These are phyloP conservation scores for Diaporthe vexans DNA, from an alignment of 2,329 filamentous ascomycete genomes.

Conservation along the genomic window DNA sequence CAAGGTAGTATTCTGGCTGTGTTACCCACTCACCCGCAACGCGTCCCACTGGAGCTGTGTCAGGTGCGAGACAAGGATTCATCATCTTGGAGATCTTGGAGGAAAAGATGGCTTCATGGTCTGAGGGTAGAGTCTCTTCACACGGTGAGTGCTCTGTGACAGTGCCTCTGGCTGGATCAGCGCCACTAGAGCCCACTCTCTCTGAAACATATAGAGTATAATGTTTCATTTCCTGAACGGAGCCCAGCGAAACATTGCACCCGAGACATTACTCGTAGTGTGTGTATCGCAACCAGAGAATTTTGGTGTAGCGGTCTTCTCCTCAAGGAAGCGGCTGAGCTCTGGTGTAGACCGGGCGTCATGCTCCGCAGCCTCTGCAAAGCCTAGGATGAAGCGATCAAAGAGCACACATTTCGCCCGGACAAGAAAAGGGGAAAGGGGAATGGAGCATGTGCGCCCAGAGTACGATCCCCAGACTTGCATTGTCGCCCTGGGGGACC, in stretches of 20 bases:
- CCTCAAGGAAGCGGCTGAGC: not conserved
- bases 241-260: not conserved
- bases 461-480: not conserved
- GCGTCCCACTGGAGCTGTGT: constrained; percentile 21
- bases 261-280: constrained; percentile 19
- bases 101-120: not conserved
- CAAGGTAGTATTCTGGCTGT: constrained; percentile 16
- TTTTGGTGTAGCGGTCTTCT: not conserved
- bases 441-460: not conserved
- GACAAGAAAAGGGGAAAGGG: not conserved
- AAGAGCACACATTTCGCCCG: not conserved
- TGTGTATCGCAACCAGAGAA: not conserved
- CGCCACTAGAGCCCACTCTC: constrained; percentile 11
- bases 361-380: not conserved
- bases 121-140: constrained; percentile 8
- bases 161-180: constrained; percentile 8
- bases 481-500: not conserved
- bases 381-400: not conserved
- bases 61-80: constrained; percentile 17
- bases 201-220: constrained; percentile 5
- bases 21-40: constrained; percentile 18
- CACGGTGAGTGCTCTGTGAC: constrained; percentile 1
- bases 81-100: not conserved
- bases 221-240: constrained; percentile 28
- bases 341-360: too few species aligned